phyloP scores from a whole-genome alignment of 768 basidiomycete genomes.

The Coprinellus aureogranulatus region DNA sequence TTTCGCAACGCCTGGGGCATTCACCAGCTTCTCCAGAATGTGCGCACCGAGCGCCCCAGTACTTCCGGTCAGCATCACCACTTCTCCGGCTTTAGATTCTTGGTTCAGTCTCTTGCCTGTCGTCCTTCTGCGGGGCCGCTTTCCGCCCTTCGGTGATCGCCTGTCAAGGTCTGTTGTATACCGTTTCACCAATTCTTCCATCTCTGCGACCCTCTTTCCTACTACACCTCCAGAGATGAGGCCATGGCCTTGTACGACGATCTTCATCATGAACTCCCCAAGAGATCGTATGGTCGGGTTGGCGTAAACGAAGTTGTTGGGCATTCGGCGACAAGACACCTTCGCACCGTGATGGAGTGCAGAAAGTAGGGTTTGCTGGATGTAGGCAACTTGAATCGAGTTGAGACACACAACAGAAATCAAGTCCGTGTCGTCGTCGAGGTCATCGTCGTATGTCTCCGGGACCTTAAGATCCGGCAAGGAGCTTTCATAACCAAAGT shows the following conservation, averaged over 20 bases:
- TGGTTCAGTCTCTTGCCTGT: neutral
- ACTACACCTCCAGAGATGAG: neutral
- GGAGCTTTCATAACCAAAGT: neutral
- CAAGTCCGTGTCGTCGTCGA: conserved; percentile 33
- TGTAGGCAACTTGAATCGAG: conserved; percentile 40
- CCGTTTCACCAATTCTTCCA: conserved; percentile 27
- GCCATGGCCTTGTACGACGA: neutral
- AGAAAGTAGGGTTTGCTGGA: conserved; percentile 36
- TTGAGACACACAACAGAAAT: neutral
- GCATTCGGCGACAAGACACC: conserved; percentile 14
- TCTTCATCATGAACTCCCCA: neutral
- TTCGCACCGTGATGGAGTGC: conserved; percentile 17
- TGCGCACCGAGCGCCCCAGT: conserved; percentile 42
- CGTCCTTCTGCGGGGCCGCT: neutral
- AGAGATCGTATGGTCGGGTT: conserved; percentile 28
- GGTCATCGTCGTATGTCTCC: conserved; percentile 34
- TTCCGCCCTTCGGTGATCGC: neutral
- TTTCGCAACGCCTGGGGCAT: conserved; percentile 17
- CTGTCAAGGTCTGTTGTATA: neutral
- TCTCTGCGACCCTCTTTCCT: conserved; percentile 44
- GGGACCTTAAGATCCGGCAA: conserved; percentile 16
- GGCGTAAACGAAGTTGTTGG: conserved; percentile 34
- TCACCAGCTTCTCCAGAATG: conserved; percentile 28
- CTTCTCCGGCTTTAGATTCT: neutral
- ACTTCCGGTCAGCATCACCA: conserved; percentile 37